Base-by-base conservation (phyloP, 176 grass and related monocot species). In the Hyparrhenia diplandra region DNA sequence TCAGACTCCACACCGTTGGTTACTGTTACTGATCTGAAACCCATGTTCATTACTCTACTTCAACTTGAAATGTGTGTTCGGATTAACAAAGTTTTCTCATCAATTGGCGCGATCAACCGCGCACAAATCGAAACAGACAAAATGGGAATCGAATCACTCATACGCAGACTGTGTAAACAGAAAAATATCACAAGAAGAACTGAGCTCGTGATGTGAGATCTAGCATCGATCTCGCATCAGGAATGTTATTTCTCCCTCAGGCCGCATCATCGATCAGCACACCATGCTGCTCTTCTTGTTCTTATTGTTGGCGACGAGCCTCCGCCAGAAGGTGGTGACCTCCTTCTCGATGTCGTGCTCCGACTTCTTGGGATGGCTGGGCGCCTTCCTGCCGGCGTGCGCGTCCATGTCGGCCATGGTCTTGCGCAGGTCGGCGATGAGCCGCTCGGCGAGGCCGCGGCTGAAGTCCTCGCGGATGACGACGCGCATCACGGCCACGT, bases 381-480 rank as follows among this genome's bases (percentile, higher is more conserved):
- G n/a, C 1, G 41, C 42, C 12, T 61, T 82, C 74, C 73, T 87
- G 31, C 54, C 59, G 73, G 85, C 82, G 65, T 92, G 90, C 13
- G 79, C 87, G 55, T 95, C 93, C 76, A 95, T 85, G 25, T 95
- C 93, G 8, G 39, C 43, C 93, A 90, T 78, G 8, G 80, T 78
- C 87, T 92, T 92, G 21, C 34, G 11, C 27, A 91, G 73, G 63
- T 91, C 89, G 9, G 57, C 39, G 73, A 92, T 81, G 70, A 92
- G 87, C 30, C 93, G 85, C 85, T 94, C 86, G 20, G 92, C 92
- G 35, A 94, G 89, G 59, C 89, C 51, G 29, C 92, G 80, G 84
- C 92, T 85, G 89, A 94, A 94, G 72, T 94, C 92, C 74, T 94
- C 92, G 13, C 92, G 89, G 85, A 94, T 82, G 47, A 91, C 92